Evolutionary conservation across 2,329 filamentous ascomycete genomes (phyloP), one percentile per base, ranked within the genome.

Genomic region (Fusarium zealandicum): DNA sequence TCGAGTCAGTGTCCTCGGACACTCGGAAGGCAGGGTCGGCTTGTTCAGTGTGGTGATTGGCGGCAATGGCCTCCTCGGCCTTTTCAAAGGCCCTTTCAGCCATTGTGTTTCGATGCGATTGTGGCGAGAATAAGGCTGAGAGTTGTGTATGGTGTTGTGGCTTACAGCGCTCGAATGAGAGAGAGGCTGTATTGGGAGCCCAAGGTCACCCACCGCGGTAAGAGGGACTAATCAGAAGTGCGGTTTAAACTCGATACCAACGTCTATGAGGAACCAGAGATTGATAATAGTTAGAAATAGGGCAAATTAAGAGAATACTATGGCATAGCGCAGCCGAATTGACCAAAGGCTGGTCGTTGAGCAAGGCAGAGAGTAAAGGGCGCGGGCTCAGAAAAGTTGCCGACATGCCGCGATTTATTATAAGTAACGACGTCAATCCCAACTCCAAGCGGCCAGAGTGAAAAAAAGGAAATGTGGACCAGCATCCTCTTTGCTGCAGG

Each of bases 1-100:
- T 70, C 3, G 70, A 70, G n/a, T 61, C 62, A 33, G 70, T 68
- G n/a, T 69, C 67, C 33, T 65, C 45, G 11, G 62, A 66, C 32
- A 52, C 40, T 37, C 65, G 65, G 35, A 62, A 64, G 13, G 58
- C 31, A 12, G 54, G 52, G 17, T 70, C 67, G 18, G 65, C 55
- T 42, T 68, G 63, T 3, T 67, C 65, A 22, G 62, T 52, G 20
- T 61, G 61, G 27, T 67, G 68, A 50, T 70, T 69, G 43, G 64
- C 61, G 37, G 61, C 65, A 36, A 66, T 65, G 30, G 66, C 69
- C 63, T 69, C 65, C 47, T 71, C 66, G 13, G 62, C 66, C 54
- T 66, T 70, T 59, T 67, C 65, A 27, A 66, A 54, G 30, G 59
- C 62, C 18, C 54, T 70, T 50, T 71, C 70, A 27, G 69, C 66